A percentile compares a stretch with the other conserved stretches of the same genome.
Conservation (phyloP, 2,329 filamentous ascomycete species). For the Calonectria crousiana region DNA sequence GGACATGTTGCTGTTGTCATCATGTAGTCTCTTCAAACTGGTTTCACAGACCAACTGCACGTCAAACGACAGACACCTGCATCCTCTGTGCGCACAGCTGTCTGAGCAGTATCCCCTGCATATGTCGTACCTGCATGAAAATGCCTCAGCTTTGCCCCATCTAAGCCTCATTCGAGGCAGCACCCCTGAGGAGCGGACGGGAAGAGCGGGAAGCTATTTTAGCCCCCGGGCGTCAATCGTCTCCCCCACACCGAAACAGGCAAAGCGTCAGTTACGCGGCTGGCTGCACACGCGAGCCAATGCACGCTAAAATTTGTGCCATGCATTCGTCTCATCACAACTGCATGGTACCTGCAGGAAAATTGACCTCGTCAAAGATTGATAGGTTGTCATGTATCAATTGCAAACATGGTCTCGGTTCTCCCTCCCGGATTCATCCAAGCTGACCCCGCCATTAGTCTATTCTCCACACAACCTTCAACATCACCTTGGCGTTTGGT, state of each 20-base stretch:
- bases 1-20: not conserved
- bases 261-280: not conserved
- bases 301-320: not conserved
- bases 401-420: not conserved
- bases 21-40: not conserved
- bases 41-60: not conserved
- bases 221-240: not conserved
- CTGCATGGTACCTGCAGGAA: not conserved
- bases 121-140: not conserved
- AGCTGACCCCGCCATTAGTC: not conserved
- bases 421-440: not conserved
- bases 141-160: not conserved
- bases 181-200: not conserved
- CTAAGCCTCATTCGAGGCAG: not conserved
- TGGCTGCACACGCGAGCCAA: constrained; percentile 5
- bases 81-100: not conserved
- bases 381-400: not conserved
- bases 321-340: not conserved
- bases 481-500: not conserved
- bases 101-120: not conserved
- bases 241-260: not conserved
- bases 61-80: not conserved
- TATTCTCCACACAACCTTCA: not conserved
- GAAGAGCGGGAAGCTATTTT: constrained; percentile 2
- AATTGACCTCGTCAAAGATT: not conserved